Evolutionary conservation across 192 early-diverging fungal species (phyloP), one percentile per base, ranked within the genome.

Genomic region (Backusella circina): DNA sequence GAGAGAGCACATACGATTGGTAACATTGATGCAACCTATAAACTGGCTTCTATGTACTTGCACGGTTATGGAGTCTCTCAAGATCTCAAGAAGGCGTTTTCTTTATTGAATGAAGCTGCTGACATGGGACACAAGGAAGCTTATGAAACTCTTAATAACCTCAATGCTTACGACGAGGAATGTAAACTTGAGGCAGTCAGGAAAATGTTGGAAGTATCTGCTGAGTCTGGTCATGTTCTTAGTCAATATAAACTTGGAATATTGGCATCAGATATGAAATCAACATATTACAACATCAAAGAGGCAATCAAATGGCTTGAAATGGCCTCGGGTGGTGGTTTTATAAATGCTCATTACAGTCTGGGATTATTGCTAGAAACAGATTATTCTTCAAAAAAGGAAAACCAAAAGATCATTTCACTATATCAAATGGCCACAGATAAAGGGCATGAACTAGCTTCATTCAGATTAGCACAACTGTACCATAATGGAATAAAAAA

Each of bases 1-100:
- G 16, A 47, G 1, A 70, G 75, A 16, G 77, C 75, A 21, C 72
- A 67, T 15, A 28, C 68, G 9, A 71, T 68, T 18, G 73, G 71
- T 65, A 51, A 67, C 18, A n/a, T 76, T 8, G 65, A 65, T 4
- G 77, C 78, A 18, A 76, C 74, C 31, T 67, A 31, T 21, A 70
- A 38, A 35, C 10, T 70, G 1, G 68, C 68, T 10, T 51, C 12
- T 0, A 51, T 51, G 47, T n/a, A 51, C 13, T 13, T 51, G 10
- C 5, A 51, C 21, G 47, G 47, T 21, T 5, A 21, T 21, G 18
- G 18, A 0, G n/a, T 51, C 16, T 51, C 47, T 21, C 47, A 51
- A 21, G n/a, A 51, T 5, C 5, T 51, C 13, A 1, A n/a, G 21
- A 51, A n/a, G 8, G 47, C 47, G 18, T 51, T 51, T 5, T 5